Conservation (phyloP, 2,329 filamentous ascomycete genomes). For the Bipolaris sorokiniana region DNA sequence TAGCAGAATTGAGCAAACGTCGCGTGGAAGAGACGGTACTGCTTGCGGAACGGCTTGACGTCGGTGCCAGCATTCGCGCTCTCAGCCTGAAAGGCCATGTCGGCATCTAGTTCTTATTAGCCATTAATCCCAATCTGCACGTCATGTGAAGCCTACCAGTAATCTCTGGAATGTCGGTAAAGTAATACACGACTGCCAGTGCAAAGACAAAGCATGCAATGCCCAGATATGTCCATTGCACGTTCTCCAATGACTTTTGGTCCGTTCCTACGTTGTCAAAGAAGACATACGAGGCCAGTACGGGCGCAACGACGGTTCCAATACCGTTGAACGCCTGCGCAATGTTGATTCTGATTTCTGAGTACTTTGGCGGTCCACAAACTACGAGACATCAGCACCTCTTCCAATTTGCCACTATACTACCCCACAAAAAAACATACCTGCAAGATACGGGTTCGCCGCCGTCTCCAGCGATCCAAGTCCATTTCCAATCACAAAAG, state of each 20-base stretch:
- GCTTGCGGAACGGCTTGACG: constrained; percentile 61
- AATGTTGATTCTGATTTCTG: constrained; percentile 64
- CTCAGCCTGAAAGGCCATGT: constrained; percentile 62
- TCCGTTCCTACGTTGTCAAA: constrained; percentile 62
- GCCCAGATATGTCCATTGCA: constrained; percentile 70
- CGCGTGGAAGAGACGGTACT: constrained; percentile 77
- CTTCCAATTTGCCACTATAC: too few relatives aligned
- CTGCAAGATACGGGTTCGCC: constrained; percentile 56
- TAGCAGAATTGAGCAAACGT: constrained; percentile 81
- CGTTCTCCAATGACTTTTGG: constrained; percentile 60
- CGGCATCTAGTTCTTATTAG: constrained; percentile 38
- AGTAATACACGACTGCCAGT: constrained; percentile 64
- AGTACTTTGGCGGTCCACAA: constrained; percentile 65
- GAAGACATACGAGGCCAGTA: constrained; percentile 66
- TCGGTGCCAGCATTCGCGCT: constrained; percentile 46
- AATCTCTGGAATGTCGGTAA: constrained; percentile 61
- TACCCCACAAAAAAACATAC: background rate
- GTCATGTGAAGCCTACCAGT: constrained; percentile 45
- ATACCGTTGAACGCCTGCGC: constrained; percentile 65
- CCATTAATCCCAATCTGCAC: background rate
- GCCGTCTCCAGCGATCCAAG: constrained; percentile 64
- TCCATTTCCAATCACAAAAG: constrained; percentile 61
- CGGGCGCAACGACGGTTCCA: constrained; percentile 64
- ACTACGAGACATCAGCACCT: constrained; percentile 32
- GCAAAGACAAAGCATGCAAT: constrained; percentile 66